Percentiles rank a stretch among this genome's conserved stretches.
These are phyloP conservation scores for Diaporthe aspalathi DNA, from an alignment of 2,329 filamentous ascomycete species.

Conservation along the genomic window DNA sequence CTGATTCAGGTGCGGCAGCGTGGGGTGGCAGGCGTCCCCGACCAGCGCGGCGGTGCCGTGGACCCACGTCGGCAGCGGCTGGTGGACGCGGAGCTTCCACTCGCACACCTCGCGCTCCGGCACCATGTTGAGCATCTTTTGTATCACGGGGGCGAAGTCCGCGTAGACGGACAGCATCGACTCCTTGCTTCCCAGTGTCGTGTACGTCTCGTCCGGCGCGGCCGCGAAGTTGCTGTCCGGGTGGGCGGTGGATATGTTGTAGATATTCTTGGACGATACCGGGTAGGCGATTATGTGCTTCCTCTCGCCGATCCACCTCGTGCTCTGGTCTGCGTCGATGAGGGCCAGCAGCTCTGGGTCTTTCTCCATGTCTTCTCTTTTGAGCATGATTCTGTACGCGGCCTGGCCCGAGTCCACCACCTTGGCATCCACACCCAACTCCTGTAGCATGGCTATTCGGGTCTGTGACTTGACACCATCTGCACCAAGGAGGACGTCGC, in stretches of 20 bases:
- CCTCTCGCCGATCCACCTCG: conserved; percentile 74
- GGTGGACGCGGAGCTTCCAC: conserved; percentile 73
- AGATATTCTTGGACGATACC: conserved; percentile 70
- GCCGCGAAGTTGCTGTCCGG: conserved; percentile 68
- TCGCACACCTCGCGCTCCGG: conserved; percentile 74
- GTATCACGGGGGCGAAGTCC: conserved; percentile 71
- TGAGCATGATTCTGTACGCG: conserved; percentile 66
- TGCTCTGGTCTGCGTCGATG: conserved; percentile 66
- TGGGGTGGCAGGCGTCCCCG: conserved; percentile 72
- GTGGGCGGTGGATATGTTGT: conserved; percentile 74
- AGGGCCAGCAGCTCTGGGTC: conserved; percentile 65
- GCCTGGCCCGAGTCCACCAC: conserved; percentile 62
- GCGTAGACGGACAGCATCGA: conserved; percentile 70
- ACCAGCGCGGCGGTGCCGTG: conserved; percentile 63
- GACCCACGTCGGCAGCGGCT: conserved; percentile 72
- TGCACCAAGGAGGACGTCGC: conserved; percentile 63
- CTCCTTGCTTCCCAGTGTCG: conserved; percentile 69
- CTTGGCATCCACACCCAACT: conserved; percentile 51
- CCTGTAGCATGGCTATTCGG: conserved; percentile 53
- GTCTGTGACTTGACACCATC: conserved; percentile 65
- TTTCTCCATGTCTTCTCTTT: conserved; percentile 55
- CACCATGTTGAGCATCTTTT: conserved; percentile 69
- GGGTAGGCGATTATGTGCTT: conserved; percentile 77
- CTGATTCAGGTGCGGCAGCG: conserved; percentile 72
- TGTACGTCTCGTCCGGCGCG: conserved; percentile 66